Evolutionary conservation across 352 stramenopile species (phyloP), one percentile per base, ranked within the genome.

Genomic region (Phytophthora cactorum): DNA sequence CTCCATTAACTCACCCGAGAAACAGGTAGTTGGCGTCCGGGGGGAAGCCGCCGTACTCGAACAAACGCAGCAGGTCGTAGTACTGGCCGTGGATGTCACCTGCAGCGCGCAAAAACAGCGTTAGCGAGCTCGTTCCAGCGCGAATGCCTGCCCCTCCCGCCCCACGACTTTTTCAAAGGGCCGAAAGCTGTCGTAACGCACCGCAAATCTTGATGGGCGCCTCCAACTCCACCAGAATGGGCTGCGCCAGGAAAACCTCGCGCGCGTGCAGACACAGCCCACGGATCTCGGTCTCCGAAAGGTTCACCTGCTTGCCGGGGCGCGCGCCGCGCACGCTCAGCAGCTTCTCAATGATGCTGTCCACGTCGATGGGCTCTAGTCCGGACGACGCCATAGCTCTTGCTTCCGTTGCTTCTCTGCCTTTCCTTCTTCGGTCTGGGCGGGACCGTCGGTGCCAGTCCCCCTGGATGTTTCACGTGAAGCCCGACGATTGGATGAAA

Each of bases 1-100:
- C n/a, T 5, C 15, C 6, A 27, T 1, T 46, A 27, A 68, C 65
- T 49, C 25, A 72, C 63, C 82, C 83, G 25, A 91, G 79, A 58
- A 91, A 91, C 12, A 91, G 72, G 49, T 90, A 94, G 50, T 79
- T 74, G 81, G 47, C 75, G 62, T 44, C 90, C 70, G 56, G 95
- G 86, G 90, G 95, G 70, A 99, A 98, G 43, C 94, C 90, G 65
- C 86, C 85, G 51, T 91, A 92, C 72, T 95, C 84, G 66, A 99
- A 99, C 27, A 99, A 75, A 75, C 99, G 96, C 51, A 99, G 80
- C 49, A 99, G 75, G 78, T 99, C 98, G 74, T 98, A 97, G 77
- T 99, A 99, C 81, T 99, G 98, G 10, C 97, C 91, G 71, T 99
- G 97, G 61, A 99, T 98, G 74, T 99, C 98, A 43, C 98, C 98